Conservation (phyloP, 305 asterid genomes). For the Fraxinus greggii region DNA sequence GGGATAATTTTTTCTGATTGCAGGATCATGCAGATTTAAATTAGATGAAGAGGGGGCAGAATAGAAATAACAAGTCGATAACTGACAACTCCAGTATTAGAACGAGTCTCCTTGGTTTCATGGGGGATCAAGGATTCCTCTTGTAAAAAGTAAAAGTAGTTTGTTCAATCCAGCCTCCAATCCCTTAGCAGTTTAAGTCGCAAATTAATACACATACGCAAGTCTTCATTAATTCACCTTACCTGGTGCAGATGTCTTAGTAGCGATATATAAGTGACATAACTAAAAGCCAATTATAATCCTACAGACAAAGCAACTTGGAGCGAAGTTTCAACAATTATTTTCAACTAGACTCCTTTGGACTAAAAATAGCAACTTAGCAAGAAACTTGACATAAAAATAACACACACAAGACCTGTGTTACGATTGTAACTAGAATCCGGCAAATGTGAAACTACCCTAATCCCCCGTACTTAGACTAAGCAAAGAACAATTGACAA, state of each 20-base stretch:
- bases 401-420: background rate
- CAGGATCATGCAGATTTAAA: background rate
- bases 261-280: background rate
- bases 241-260: background rate
- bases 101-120: background rate
- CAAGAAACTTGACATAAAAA: background rate
- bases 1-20: background rate
- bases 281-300: background rate
- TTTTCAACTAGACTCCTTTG: background rate
- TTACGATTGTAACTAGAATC: background rate
- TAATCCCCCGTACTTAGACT: background rate
- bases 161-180: background rate
- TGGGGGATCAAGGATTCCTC: background rate
- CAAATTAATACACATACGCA: background rate
- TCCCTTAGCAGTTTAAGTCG: background rate
- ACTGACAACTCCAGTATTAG: background rate
- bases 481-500: background rate
- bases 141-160: background rate
- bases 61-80: background rate
- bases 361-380: background rate
- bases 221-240: background rate
- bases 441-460: background rate
- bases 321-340: background rate
- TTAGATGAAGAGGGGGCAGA: background rate
- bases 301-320: background rate